Percentiles rank a stretch among this genome's conserved stretches.
Evolutionary conservation across 768 basidiomycete species (phyloP).

Genomic region (Sarcodon aspratus): DNA sequence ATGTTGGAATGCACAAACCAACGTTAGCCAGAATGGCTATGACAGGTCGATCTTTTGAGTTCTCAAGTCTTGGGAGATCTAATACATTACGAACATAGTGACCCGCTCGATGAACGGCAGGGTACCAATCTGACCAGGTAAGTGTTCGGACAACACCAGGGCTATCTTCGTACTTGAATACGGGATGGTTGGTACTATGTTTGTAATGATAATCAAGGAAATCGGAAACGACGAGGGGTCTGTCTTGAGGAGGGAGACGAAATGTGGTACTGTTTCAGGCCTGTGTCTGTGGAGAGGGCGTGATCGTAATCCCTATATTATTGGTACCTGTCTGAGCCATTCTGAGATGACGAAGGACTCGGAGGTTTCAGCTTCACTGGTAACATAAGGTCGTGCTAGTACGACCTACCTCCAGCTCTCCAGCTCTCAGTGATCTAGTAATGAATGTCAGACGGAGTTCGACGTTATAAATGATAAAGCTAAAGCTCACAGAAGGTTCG

Average conservation of each 20-base stretch:
- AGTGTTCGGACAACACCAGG: conserved; percentile 5
- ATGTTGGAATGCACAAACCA: conserved; percentile 8
- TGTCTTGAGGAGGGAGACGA: conserved; percentile 20
- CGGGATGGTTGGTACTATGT: conserved; percentile 16
- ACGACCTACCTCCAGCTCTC: too few relatives aligned
- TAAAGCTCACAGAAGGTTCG: too few relatives aligned
- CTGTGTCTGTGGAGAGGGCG: conserved; percentile 10
- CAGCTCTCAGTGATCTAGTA: too few relatives aligned
- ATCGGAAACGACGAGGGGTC: conserved; percentile 20
- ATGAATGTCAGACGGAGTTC: too few relatives aligned
- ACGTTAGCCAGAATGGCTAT: conserved; percentile 16
- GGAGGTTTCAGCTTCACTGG: too few relatives aligned
- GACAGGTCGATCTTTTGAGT: conserved; percentile 7
- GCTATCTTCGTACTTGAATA: conserved; percentile 16
- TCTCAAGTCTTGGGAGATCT: conserved; percentile 2
- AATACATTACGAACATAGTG: conserved; percentile 3
- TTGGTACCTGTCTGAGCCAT: background rate
- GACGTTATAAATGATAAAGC: too few relatives aligned
- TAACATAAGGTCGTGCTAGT: too few relatives aligned
- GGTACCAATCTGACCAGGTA: conserved; percentile 5
- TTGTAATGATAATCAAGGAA: conserved; percentile 20
- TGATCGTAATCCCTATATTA: background rate
- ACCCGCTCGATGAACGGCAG: conserved; percentile 7
- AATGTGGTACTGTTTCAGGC: conserved; percentile 19
- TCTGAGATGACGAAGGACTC: background rate